Evolutionary conservation across 179 eudicot species (phyloP).

Genomic region (Spergularia azorica): DNA sequence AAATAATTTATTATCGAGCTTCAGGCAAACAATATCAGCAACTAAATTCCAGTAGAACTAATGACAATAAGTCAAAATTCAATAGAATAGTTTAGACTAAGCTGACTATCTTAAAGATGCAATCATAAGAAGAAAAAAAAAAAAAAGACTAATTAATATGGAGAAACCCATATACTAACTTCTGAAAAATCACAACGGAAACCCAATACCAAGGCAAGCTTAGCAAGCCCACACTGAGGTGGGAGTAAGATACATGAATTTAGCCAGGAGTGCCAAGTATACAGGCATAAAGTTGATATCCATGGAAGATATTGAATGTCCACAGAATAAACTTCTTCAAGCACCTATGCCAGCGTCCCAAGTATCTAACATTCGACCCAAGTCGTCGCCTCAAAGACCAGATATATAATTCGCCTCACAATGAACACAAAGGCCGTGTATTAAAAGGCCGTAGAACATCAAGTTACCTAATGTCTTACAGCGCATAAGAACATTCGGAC

Average conservation of each 20-base stretch:
- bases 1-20: conserved; percentile 8
- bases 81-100: neutral
- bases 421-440: neutral
- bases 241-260: neutral
- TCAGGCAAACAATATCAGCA: neutral
- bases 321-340: neutral
- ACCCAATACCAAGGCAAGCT: neutral
- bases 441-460: no score
- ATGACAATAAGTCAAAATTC: neutral
- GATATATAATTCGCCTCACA: neutral
- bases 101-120: neutral
- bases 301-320: neutral
- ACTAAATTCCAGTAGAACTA: neutral
- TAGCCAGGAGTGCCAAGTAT: neutral
- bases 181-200: neutral
- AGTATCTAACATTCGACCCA: neutral
- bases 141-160: neutral
- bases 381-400: neutral
- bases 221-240: neutral
- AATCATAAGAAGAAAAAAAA: no score
- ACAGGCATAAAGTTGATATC: neutral
- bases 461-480: no score
- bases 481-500: neutral
- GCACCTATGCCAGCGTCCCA: neutral
- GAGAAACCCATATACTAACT: neutral